Evolutionary conservation across 1,139 yeast genomes (phyloP), one percentile per base, ranked within the genome.

Genomic region (Geotrichum candidum): DNA sequence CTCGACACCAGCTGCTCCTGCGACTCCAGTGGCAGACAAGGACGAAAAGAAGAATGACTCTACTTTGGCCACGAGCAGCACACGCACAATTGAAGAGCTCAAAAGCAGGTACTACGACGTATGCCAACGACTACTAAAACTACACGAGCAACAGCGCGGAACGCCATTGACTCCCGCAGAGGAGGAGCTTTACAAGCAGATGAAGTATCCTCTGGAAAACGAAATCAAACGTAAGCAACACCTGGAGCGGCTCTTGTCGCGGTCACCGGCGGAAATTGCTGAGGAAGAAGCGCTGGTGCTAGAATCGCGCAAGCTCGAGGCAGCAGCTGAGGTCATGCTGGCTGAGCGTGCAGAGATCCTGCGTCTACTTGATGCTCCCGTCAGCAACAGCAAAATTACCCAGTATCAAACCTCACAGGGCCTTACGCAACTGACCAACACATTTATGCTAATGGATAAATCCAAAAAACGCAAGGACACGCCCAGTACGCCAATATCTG

Each of bases 261-360:
- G 99, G 68, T 86, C 95, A 2, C 97, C 99, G 0, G 96, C 97
- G 0, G 99, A 94, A 72, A 90, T 94, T 52, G 98, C 99, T 0
- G 99, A 94, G 74, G 99, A 94, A 73, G 98, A 95, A 73, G 90
- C 96, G 0, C 78, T 94, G 59, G 90, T 94, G 2, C 86, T 92
- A 55, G 99, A 94, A 72, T 96, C 98, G 1, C 84, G 96, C 62
- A 84, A 96, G 67, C 89, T 94, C 66, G 99, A 94, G 70, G 83
- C 92, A 63, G 91, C 96, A 1, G 96, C 98, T 0, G 92, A 90
- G 77, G 88, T 90, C 71, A 88, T 94, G 82, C 81, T 92, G 62
- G 77, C 81, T 58, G 99, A 94, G 73, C 82, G 99, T 68, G 87
- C 91, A 1, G 87, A 90, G 61, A 76, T 95, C 53, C 78, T 94